Percentiles rank a stretch among this genome's conserved stretches.
These are phyloP conservation scores for Coniferiporia weirii DNA, from an alignment of 1,284 basidiomycete species.

Conservation along the genomic window DNA sequence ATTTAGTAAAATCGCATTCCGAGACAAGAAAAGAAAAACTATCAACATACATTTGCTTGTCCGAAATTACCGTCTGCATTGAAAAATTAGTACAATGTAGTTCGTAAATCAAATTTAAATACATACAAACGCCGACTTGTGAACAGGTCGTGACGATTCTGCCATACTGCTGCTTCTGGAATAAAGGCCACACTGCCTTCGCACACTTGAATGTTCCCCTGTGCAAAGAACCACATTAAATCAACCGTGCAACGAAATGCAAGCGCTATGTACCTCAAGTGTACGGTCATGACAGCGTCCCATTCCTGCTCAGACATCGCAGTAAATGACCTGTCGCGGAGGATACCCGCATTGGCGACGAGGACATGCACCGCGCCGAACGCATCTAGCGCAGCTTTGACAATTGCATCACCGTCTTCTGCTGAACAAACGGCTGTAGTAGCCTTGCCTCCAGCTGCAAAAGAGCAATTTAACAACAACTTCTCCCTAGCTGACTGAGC, in stretches of 20 bases:
- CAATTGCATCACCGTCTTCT: conserved; percentile 88
- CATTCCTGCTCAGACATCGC: conserved; percentile 91
- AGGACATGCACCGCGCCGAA: conserved; percentile 90
- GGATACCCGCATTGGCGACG: conserved; percentile 92
- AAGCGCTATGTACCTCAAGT: conserved; percentile 55
- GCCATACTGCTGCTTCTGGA: conserved; percentile 96
- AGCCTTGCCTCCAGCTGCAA: conserved; percentile 82
- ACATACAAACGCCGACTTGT: conserved; percentile 86
- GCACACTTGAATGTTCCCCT: conserved; percentile 51
- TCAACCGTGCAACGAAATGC: background rate
- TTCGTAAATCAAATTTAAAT: background rate
- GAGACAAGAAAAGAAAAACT: background rate
- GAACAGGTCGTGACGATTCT: conserved; percentile 94
- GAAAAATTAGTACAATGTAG: conserved; percentile 10
- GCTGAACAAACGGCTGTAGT: conserved; percentile 81
- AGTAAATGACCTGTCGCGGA: conserved; percentile 88
- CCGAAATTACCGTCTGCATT: conserved; percentile 87
- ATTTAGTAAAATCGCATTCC: background rate
- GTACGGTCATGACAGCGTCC: conserved; percentile 88
- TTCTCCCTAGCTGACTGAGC: background rate
- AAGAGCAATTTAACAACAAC: conserved; percentile 3
- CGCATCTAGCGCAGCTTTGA: conserved; percentile 81
- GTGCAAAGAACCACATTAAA: background rate
- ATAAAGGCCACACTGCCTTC: conserved; percentile 95
- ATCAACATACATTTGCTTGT: conserved; percentile 66